Evolutionary conservation across 2,329 filamentous ascomycete species (phyloP).

Genomic region (Trichoderma sp.): DNA sequence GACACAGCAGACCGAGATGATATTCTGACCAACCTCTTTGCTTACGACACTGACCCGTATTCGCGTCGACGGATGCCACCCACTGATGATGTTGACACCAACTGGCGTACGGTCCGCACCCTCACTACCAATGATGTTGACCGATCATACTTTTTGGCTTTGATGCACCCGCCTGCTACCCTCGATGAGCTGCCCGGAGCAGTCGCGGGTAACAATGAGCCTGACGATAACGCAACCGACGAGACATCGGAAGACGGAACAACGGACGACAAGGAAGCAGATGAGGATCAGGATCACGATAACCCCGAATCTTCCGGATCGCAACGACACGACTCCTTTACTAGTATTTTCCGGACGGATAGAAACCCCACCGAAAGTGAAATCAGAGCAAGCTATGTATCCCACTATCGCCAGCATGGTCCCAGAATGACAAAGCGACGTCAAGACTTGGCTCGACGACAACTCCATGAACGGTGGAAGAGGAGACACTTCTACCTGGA

Average conservation of each 20-base stretch:
- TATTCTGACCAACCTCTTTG: constrained; percentile 56
- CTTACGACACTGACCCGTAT: constrained; percentile 34
- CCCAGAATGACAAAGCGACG: constrained; percentile 41
- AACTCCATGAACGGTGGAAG: constrained; percentile 70
- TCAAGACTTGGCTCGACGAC: constrained; percentile 47
- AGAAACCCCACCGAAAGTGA: constrained; percentile 42
- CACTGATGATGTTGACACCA: constrained; percentile 34
- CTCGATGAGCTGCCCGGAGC: constrained; percentile 44
- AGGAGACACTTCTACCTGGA: constrained; percentile 79
- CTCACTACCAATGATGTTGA: constrained; percentile 34
- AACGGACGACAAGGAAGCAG: constrained; percentile 27
- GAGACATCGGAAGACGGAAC: constrained; percentile 27
- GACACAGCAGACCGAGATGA: constrained; percentile 61
- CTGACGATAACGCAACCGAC: constrained; percentile 27
- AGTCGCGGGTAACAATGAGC: constrained; percentile 35
- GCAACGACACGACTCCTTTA: constrained; percentile 2
- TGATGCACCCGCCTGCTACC: constrained; percentile 46
- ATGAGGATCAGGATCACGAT: constrained; percentile 26
- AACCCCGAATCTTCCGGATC: background rate
- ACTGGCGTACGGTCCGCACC: constrained; percentile 37
- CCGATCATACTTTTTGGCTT: constrained; percentile 42
- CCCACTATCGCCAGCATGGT: constrained; percentile 36
- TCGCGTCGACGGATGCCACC: constrained; percentile 32
- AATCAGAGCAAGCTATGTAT: constrained; percentile 38
- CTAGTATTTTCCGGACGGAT: constrained; percentile 16